Conservation (phyloP, 352 stramenopile genomes). For the Globisporangium viniferum region DNA sequence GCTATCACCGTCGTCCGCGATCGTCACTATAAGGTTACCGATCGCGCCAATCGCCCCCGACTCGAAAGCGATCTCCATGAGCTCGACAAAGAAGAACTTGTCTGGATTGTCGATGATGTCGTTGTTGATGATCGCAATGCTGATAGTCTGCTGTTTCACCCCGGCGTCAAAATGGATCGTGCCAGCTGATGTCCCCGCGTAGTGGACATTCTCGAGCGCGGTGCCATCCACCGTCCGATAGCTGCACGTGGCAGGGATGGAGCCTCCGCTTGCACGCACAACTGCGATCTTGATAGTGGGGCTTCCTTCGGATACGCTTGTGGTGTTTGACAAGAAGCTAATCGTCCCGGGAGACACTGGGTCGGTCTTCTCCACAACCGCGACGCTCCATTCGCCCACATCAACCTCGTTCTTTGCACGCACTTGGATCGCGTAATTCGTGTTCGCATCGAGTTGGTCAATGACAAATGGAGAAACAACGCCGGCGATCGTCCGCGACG, state of each 20-base stretch:
- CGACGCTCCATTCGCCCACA: constrained; percentile 28
- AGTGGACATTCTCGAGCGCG: constrained; percentile 30
- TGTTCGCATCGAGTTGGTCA: constrained; percentile 21
- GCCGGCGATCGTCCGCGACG: background rate
- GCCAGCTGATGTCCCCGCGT: constrained; percentile 14
- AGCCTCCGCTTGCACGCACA: constrained; percentile 31
- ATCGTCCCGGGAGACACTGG: constrained; percentile 45
- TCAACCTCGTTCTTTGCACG: constrained; percentile 23
- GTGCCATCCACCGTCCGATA: constrained; percentile 38
- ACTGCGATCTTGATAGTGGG: constrained; percentile 17
- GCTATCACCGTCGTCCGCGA: constrained; percentile 48
- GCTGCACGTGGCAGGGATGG: constrained; percentile 29
- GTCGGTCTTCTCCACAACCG: constrained; percentile 34
- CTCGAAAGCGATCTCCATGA: constrained; percentile 20
- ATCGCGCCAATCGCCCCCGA: constrained; percentile 31
- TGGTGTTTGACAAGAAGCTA: constrained; percentile 19
- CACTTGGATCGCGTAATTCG: constrained; percentile 32
- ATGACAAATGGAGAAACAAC: constrained; percentile 12
- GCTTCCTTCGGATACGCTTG: constrained; percentile 27
- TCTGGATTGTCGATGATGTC: constrained; percentile 41
- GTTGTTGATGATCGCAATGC: constrained; percentile 51
- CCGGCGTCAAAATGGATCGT: constrained; percentile 29
- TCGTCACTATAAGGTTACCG: constrained; percentile 24
- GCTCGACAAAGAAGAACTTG: constrained; percentile 38
- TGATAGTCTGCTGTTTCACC: constrained; percentile 20